phyloP scores from a whole-genome alignment of 768 basidiomycete species.

The Hirschioporus abietinus region DNA sequence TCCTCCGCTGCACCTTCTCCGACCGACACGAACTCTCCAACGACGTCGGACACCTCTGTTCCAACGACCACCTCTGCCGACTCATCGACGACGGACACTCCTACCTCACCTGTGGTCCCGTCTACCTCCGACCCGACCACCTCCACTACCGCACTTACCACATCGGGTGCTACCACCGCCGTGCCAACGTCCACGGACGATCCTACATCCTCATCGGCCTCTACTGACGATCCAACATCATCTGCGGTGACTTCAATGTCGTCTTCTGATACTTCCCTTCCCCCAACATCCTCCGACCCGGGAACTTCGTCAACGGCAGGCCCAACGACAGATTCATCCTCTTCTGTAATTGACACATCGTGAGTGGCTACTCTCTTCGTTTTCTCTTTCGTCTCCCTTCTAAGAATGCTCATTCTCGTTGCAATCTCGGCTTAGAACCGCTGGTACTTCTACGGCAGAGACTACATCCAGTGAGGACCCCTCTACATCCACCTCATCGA shows the following conservation, averaged over 20 bases:
- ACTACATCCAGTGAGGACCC: conserved; percentile 12
- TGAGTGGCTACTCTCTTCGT: not conserved
- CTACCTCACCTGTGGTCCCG: conserved; percentile 16
- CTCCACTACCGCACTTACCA: conserved; percentile 13
- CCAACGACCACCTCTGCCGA: conserved; percentile 18
- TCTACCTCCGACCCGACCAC: conserved; percentile 19
- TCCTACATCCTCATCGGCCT: not conserved
- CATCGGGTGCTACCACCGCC: not conserved
- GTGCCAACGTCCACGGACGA: conserved; percentile 12
- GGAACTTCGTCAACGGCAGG: conserved; percentile 13
- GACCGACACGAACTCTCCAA: not conserved
- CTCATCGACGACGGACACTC: conserved; percentile 14
- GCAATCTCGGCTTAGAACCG: not conserved
- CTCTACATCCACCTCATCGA: conserved; percentile 9
- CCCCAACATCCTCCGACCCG: not conserved
- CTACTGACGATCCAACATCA: not conserved
- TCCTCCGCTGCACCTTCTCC: not conserved
- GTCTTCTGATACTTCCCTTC: conserved; percentile 16
- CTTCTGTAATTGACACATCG: not conserved
- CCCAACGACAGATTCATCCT: conserved; percentile 7
- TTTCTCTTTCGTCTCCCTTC: conserved; percentile 4
- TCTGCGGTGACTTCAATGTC: conserved; percentile 18
- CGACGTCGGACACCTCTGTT: conserved; percentile 7
- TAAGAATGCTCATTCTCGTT: not conserved
- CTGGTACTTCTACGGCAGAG: conserved; percentile 8